Percentiles rank a stretch among this genome's conserved stretches.
Conservation (phyloP, 306 rosid species). For the Begonia masoniana region DNA sequence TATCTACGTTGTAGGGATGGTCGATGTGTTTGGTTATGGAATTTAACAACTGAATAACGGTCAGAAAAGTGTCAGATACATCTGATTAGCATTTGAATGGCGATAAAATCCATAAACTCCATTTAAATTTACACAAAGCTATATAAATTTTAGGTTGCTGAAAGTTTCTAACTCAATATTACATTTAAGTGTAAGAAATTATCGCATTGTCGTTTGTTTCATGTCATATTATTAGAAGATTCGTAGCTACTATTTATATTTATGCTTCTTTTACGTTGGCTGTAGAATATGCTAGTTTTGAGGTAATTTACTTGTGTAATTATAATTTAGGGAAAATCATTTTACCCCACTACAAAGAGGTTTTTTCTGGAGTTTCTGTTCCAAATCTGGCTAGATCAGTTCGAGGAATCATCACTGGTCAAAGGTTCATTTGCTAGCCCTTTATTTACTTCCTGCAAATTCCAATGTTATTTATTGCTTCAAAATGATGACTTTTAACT, state of each 20-base stretch:
- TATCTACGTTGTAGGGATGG: neutral
- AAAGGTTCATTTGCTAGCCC: conserved; percentile 30
- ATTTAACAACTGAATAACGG: neutral
- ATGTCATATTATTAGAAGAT: too few relatives aligned
- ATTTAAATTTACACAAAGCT: too few relatives aligned
- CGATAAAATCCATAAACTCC: neutral
- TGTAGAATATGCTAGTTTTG: neutral
- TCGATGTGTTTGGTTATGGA: neutral
- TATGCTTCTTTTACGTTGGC: neutral
- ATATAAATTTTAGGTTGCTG: too few relatives aligned
- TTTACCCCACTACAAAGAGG: conserved; percentile 27
- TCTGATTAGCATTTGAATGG: neutral
- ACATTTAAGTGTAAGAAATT: neutral
- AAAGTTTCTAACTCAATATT: too few relatives aligned
- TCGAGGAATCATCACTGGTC: conserved; percentile 64
- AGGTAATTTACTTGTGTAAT: conserved; percentile 5
- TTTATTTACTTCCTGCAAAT: neutral
- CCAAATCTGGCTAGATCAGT: conserved; percentile 28
- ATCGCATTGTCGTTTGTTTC: too few relatives aligned
- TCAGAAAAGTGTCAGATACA: neutral
- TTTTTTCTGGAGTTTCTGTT: conserved; percentile 24
- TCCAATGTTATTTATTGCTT: conserved; percentile 6
- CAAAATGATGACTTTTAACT: conserved; percentile 2
- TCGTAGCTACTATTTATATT: neutral
- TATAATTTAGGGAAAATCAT: conserved; percentile 25